These are phyloP conservation scores for Hylodesmum podocarpum DNA, from an alignment of 306 rosid species.

Conservation along the genomic window DNA sequence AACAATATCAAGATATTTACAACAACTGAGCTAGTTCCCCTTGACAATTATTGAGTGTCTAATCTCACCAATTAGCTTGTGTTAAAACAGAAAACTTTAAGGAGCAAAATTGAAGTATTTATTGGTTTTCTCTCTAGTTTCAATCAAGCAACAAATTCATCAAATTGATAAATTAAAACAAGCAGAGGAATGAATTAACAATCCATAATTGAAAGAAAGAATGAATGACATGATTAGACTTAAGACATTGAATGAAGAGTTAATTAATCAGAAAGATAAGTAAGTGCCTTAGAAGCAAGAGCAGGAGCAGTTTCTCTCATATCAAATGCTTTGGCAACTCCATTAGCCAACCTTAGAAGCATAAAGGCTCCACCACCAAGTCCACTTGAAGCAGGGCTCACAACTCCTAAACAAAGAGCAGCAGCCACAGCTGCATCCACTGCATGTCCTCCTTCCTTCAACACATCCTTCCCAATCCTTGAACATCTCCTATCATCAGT, in stretches of 20 bases:
- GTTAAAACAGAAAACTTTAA: no score
- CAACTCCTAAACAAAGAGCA: constrained; percentile 81
- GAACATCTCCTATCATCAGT: constrained; percentile 72
- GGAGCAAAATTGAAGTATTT: not conserved
- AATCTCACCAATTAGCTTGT: not conserved
- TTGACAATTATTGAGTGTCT: not conserved
- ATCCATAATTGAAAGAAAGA: not conserved
- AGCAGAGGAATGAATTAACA: not conserved
- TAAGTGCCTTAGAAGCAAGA: constrained; percentile 61
- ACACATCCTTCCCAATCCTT: constrained; percentile 54
- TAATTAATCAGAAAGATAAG: not conserved
- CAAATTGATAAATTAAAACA: not conserved
- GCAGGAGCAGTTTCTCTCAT: constrained; percentile 90
- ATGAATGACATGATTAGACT: no score
- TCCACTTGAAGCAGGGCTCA: constrained; percentile 88
- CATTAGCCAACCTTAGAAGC: constrained; percentile 55
- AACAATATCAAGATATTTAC: no score
- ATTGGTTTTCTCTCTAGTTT: not conserved
- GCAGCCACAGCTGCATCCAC: constrained; percentile 86
- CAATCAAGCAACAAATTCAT: not conserved
- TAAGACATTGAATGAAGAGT: no score
- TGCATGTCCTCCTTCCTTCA: constrained; percentile 72
- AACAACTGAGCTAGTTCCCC: no score
- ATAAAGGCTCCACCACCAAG: constrained; percentile 85
- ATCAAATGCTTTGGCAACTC: constrained; percentile 56